These are phyloP conservation scores for Schizophyllum commune DNA, from an alignment of 1,284 basidiomycete species.

Conservation along the genomic window DNA sequence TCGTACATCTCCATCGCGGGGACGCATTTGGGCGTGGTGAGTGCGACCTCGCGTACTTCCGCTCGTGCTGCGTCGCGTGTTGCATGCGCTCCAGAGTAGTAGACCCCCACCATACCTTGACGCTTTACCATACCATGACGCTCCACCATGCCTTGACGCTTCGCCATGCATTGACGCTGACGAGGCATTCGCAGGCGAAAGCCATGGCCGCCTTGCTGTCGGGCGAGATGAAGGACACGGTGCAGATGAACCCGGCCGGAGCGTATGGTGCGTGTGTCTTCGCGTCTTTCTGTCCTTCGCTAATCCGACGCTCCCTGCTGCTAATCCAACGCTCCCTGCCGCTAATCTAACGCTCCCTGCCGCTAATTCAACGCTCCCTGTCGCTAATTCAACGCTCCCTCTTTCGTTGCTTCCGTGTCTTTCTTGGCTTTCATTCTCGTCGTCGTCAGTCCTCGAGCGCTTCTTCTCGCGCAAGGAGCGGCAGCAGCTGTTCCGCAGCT, in stretches of 20 bases:
- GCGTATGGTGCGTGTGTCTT: constrained; percentile 55
- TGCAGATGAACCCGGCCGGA: constrained; percentile 84
- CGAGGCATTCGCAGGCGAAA: constrained; percentile 53
- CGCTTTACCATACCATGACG: too few species aligned
- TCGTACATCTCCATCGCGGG: constrained; percentile 82
- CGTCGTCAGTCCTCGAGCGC: constrained; percentile 51
- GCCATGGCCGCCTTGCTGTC: constrained; percentile 95
- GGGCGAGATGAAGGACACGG: constrained; percentile 85
- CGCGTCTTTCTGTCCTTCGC: too few species aligned
- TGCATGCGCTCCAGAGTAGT: not conserved
- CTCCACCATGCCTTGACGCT: too few species aligned
- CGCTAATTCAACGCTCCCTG: too few species aligned
- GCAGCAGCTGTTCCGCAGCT: constrained; percentile 86
- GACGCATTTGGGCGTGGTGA: constrained; percentile 64
- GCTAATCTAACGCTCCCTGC: too few species aligned
- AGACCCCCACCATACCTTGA: too few species aligned
- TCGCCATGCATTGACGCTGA: too few species aligned
- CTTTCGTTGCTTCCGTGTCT: too few species aligned
- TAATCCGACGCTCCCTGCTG: too few species aligned
- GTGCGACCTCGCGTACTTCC: not conserved
- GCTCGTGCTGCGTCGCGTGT: not conserved
- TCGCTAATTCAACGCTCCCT: too few species aligned
- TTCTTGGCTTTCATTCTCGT: not conserved
- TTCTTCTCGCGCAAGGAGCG: constrained; percentile 92
- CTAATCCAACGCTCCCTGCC: too few species aligned